phyloP scores from a whole-genome alignment of 352 stramenopile genomes.

The Globisporangium yorkense region DNA sequence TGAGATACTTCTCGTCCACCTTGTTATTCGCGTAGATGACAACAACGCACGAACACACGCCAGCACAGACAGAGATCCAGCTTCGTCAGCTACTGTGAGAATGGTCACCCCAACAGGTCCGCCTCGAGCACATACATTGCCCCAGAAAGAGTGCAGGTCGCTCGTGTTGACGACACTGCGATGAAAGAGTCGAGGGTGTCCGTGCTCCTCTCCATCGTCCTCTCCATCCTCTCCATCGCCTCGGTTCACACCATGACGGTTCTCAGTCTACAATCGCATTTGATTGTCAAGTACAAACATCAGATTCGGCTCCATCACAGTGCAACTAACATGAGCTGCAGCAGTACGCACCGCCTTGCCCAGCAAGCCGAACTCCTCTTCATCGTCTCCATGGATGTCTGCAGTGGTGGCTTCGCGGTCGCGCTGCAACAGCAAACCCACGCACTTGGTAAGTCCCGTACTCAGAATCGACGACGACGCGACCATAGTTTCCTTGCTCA shows the following conservation, averaged over 20 bases:
- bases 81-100: too few relatives aligned
- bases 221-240: slow-evolving; percentile 3
- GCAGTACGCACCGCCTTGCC: slow-evolving; percentile 20
- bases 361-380: slow-evolving; percentile 43
- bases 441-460: not conserved
- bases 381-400: slow-evolving; percentile 4
- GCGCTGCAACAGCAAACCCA: slow-evolving; percentile 2
- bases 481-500: slow-evolving; percentile 1
- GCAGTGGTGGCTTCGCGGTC: slow-evolving; percentile 6
- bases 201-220: slow-evolving; percentile 19
- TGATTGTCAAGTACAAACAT: not conserved
- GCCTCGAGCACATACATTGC: slow-evolving; percentile 27
- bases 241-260: slow-evolving; percentile 28
- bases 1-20: slow-evolving; percentile 65
- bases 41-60: not conserved
- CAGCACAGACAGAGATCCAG: not conserved
- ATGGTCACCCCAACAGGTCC: not conserved
- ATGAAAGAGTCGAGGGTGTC: slow-evolving; percentile 14
- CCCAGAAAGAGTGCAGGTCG: slow-evolving; percentile 57
- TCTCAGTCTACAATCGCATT: slow-evolving; percentile 9
- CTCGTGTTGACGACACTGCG: slow-evolving; percentile 19
- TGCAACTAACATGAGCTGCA: too few relatives aligned
- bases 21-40: slow-evolving; percentile 7
- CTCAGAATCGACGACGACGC: not conserved
- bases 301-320: too few relatives aligned